Base-by-base conservation (phyloP, 2,329 filamentous ascomycete genomes). In the Thermothelomyces thermophilus region DNA sequence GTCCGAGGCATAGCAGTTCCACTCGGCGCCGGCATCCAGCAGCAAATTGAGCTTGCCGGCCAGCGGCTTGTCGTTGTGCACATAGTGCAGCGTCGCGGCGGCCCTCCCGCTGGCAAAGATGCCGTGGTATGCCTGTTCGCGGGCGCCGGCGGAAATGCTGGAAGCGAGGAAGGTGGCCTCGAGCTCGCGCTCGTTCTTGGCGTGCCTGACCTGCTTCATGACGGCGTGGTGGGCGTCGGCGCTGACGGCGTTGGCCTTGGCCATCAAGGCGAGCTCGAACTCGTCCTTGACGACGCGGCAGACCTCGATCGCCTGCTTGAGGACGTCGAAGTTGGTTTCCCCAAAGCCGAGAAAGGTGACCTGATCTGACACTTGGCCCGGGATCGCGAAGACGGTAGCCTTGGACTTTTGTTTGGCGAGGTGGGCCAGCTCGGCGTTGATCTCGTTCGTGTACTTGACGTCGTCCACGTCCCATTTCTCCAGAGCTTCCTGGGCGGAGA, bases 31-130 rank as follows among this genome's bases (percentile, higher is more conserved):
- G 3, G 89, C 90, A 63, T 97, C 91, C 17, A 96, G 71, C 50
- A 95, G 77, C 46, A 96, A 69, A 60, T 94, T 84, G 48, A 87
- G 79, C 69, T 91, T 90, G 37, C 80, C 81, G 1, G 70, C 69
- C 31, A 91, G 70, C 0, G 82, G 75, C 62, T 84, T 76, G 56
- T 90, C 75, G 65, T 95, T 95, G 62, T 84, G 80, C 20, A 89
- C 80, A 61, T 96, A 96, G 70, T 96, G 91, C 30, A 96, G 76
- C 1, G 88, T 93, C 5, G 90, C 87, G 0, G 86, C 90, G 14
- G 87, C 84, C 5, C 82, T 77, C 10, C 91, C 91, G 30, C 80
- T 80, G 0, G 89, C 91, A 16, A 93, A 82, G 61, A 97, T 96
- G 53, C 85, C 84, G 58, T 86, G 80, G 68, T 97, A 97, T 1